These are phyloP conservation scores for Sporothrix pseudoabietina DNA, from an alignment of 2,329 filamentous ascomycete genomes.

Conservation along the genomic window DNA sequence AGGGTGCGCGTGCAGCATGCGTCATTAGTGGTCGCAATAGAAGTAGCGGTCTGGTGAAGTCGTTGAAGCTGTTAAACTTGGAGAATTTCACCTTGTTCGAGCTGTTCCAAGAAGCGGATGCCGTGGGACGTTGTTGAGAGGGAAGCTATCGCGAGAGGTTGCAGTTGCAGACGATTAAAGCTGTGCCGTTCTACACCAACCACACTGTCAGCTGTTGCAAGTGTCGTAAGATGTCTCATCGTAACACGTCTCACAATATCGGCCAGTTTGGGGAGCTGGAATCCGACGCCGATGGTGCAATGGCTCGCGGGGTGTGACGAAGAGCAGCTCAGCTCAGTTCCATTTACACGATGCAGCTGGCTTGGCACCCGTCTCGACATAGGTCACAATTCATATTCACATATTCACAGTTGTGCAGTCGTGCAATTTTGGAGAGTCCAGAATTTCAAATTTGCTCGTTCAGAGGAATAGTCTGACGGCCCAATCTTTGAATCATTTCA, in stretches of 20 bases:
- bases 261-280: not conserved
- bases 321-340: not conserved
- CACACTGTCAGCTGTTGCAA: not conserved
- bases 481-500: not conserved
- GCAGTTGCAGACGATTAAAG: not conserved
- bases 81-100: not conserved
- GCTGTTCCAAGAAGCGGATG: not conserved
- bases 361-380: not conserved
- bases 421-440: not conserved
- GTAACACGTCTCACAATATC: not conserved
- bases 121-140: not conserved
- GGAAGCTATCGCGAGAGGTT: not conserved
- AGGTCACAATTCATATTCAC: not conserved
- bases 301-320: not conserved
- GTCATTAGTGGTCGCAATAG: not conserved
- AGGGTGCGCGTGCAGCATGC: constrained; percentile 4
- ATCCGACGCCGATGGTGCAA: not conserved
- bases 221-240: not conserved
- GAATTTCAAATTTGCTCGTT: not conserved
- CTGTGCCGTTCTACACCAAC: not conserved
- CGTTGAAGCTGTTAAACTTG: not conserved
- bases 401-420: too few relatives aligned
- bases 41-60: constrained; percentile 15
- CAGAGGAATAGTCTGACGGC: constrained; percentile 5
- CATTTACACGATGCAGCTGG: not conserved